Percentiles rank a stretch among this genome's conserved stretches.
Conservation (phyloP, 306 rosid species). For the Purshia tridentata region DNA sequence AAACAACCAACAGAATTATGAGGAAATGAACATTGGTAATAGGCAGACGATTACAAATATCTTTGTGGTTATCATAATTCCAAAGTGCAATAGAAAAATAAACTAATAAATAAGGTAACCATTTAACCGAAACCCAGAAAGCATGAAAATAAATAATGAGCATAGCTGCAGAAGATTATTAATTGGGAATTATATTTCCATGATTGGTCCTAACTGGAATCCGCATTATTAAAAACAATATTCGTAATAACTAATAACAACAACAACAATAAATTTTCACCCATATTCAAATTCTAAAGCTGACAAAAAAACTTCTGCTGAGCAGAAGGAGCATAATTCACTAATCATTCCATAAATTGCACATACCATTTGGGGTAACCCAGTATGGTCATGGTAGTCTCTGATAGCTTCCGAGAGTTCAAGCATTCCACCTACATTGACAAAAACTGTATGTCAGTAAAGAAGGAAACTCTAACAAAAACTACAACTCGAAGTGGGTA, state of each 20-base stretch:
- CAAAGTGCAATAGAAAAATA: background rate
- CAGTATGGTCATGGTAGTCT: constrained; percentile 88
- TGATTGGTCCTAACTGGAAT: background rate
- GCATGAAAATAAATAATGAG: background rate
- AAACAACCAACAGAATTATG: constrained; percentile 25
- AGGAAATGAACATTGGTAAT: background rate
- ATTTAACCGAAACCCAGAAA: background rate
- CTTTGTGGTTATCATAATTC: background rate
- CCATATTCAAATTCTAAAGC: background rate
- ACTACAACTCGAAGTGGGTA: background rate
- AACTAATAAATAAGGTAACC: background rate
- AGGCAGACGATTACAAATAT: constrained; percentile 16
- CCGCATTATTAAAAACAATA: background rate
- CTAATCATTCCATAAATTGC: background rate
- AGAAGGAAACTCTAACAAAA: constrained; percentile 1
- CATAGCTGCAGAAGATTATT: background rate
- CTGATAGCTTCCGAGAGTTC: constrained; percentile 97
- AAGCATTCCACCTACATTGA: constrained; percentile 70
- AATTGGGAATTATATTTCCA: background rate
- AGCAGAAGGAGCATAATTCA: constrained; percentile 12
- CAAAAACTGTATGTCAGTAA: constrained; percentile 14
- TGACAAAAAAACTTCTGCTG: background rate
- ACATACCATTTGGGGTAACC: constrained; percentile 80
- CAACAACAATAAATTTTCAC: background rate
- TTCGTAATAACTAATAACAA: background rate